These are phyloP conservation scores for Kodamaea leandrae DNA, from an alignment of 805 yeast genomes.

Conservation along the genomic window DNA sequence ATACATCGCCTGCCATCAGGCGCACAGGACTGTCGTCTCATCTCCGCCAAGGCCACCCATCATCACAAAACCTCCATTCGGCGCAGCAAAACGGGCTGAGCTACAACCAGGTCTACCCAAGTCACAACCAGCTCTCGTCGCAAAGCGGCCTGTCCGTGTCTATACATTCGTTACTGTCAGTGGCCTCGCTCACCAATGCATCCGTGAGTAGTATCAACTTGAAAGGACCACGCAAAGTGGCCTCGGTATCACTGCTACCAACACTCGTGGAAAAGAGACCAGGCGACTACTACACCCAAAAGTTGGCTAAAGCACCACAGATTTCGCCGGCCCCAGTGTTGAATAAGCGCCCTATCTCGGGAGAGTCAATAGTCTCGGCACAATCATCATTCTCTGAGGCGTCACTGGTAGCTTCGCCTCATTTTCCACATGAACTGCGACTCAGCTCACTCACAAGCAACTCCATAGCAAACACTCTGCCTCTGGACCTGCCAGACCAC, in stretches of 20 bases:
- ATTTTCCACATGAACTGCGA: slow-evolving; percentile 28
- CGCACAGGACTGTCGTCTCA: slow-evolving; percentile 5
- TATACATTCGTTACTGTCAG: slow-evolving; percentile 2
- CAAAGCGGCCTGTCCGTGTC: slow-evolving; percentile 5
- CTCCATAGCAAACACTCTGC: slow-evolving; percentile 9
- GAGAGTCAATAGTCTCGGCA: slow-evolving; percentile 31
- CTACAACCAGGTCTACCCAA: too few relatives aligned
- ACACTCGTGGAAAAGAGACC: slow-evolving; percentile 28
- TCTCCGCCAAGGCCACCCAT: neutral
- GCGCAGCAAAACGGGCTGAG: too few relatives aligned
- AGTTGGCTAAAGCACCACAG: slow-evolving; percentile 18
- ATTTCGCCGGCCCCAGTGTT: neutral
- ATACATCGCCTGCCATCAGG: neutral
- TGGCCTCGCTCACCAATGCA: slow-evolving; percentile 3
- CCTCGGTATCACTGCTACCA: slow-evolving; percentile 7
- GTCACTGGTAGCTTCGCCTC: slow-evolving; percentile 31
- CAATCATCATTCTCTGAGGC: slow-evolving; percentile 34
- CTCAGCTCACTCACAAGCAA: slow-evolving; percentile 37
- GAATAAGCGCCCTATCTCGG: slow-evolving; percentile 27
- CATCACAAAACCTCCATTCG: neutral
- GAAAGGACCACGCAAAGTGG: slow-evolving; percentile 6
- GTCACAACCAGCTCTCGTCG: neutral
- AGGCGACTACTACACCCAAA: slow-evolving; percentile 38
- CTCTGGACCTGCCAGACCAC: slow-evolving; percentile 6
- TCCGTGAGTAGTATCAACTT: neutral